Base-by-base conservation (phyloP, 139 green algal species). In the Tetraselmis striata region DNA sequence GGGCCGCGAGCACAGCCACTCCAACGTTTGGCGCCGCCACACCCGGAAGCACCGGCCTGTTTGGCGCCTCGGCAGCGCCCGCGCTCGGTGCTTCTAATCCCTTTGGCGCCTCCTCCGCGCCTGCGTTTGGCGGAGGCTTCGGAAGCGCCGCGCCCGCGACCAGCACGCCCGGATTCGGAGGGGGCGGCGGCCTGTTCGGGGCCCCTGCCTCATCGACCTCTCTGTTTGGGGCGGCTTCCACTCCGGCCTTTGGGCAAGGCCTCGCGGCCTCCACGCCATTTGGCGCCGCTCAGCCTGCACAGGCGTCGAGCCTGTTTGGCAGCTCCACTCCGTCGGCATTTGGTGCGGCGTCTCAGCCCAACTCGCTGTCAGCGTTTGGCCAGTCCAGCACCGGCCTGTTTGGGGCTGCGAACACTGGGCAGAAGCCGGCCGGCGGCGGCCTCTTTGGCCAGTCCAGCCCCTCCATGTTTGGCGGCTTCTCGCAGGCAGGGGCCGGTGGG, bases 231-330 rank as follows among this genome's bases (percentile, higher is more conserved):
- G 31, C 83, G 1, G 32, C 28, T 11, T 67, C 58, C 31, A 81
- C 58, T 2, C 31, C 30, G 27, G 82, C 59, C 26, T 81, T 83
- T 83, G 80, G 80, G 5, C 77, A 80, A n/a, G 29, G 23, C 77
- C 77, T 30, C 5, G 25, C 78, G 2, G 80, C 29, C 25, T 32
- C 80, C 23, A 83, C 59, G n/a, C 81, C 84, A 0, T 88, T 88
- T 79, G 85, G 85, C 28, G n/a, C 80, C 0, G 1, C 78, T 78
- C 28, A 22, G 79, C 59, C 30, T 77, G 58, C 26, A 76, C 88
- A 59, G 29, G 32, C n/a, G 77, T 80, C 26, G 27, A 75, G 79
- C 31, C 59, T 87, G 79, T 91, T 90, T 86, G 83, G 79, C 11
- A 59, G 80, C 24, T 75, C 77, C 29, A 84, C 31, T 23, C 28